phyloP scores from a whole-genome alignment of 2,329 filamentous ascomycete genomes.

The Microascus cirrosus region DNA sequence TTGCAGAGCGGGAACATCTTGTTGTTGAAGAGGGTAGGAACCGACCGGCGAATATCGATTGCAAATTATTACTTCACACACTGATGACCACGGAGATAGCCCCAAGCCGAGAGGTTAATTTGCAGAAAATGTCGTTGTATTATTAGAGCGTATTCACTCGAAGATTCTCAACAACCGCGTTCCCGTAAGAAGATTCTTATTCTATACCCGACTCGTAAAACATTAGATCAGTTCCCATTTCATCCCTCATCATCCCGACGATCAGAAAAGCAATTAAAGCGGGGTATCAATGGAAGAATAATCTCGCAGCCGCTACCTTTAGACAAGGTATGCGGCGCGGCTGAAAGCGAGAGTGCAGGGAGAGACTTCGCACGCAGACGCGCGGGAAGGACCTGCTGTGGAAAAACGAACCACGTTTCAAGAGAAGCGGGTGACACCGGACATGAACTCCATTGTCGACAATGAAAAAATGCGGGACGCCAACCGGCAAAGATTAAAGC shows the following conservation, averaged over 20 bases:
- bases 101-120: background rate
- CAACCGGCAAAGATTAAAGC: background rate
- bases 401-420: background rate
- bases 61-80: too few species aligned
- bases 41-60: too few species aligned
- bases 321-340: background rate
- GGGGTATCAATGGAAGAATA: background rate
- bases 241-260: background rate
- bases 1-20: background rate
- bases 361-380: background rate
- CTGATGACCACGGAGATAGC: background rate
- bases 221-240: background rate
- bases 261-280: background rate
- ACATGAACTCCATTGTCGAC: background rate
- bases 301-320: background rate
- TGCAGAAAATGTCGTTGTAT: background rate
- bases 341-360: background rate
- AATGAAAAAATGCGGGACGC: background rate
- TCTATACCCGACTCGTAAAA: background rate
- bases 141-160: background rate
- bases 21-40: too few species aligned
- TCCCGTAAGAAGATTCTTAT: background rate
- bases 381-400: background rate
- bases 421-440: background rate
- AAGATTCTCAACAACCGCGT: background rate